These are phyloP conservation scores for Dothideomycetes sp. DNA, from an alignment of 2,329 filamentous ascomycete genomes.

Conservation along the genomic window DNA sequence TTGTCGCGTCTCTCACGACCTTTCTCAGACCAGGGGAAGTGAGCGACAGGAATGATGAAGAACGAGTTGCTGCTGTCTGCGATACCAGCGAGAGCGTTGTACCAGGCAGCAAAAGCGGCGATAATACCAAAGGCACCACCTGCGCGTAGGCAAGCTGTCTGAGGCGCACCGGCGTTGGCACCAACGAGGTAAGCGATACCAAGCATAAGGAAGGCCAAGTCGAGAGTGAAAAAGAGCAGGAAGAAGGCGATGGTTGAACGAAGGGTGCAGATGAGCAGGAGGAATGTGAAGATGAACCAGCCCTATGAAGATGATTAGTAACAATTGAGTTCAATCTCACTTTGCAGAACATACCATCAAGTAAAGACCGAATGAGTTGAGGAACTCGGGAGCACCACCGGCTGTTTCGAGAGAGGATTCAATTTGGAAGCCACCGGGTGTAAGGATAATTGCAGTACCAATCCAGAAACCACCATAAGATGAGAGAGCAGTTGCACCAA, in stretches of 20 bases:
- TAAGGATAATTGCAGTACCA: conserved; percentile 47
- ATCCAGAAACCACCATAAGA: conserved; percentile 55
- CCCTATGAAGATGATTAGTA: conserved; percentile 17
- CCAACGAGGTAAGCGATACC: conserved; percentile 41
- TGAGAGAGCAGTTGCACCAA: conserved; percentile 50
- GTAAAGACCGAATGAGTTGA: conserved; percentile 46
- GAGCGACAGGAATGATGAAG: conserved; percentile 83
- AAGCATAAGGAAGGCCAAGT: conserved; percentile 48
- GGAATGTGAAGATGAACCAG: conserved; percentile 49
- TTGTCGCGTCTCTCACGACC: conserved; percentile 47
- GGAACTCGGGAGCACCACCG: conserved; percentile 30
- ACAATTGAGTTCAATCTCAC: not conserved
- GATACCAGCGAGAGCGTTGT: conserved; percentile 44
- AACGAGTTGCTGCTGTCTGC: conserved; percentile 56
- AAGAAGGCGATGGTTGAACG: conserved; percentile 50
- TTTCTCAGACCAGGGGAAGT: conserved; percentile 90
- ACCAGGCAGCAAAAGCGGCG: conserved; percentile 44
- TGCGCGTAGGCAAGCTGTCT: conserved; percentile 36
- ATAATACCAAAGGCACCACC: conserved; percentile 43
- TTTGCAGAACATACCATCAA: no score
- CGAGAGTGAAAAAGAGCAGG: conserved; percentile 46
- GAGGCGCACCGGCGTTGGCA: conserved; percentile 24
- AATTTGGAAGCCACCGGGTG: conserved; percentile 42
- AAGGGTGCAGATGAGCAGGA: conserved; percentile 43
- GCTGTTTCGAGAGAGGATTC: conserved; percentile 30